Percentiles rank a stretch among this genome's conserved stretches.
Evolutionary conservation across 179 eudicot genomes (phyloP).

Genomic region (Silene coronaria): DNA sequence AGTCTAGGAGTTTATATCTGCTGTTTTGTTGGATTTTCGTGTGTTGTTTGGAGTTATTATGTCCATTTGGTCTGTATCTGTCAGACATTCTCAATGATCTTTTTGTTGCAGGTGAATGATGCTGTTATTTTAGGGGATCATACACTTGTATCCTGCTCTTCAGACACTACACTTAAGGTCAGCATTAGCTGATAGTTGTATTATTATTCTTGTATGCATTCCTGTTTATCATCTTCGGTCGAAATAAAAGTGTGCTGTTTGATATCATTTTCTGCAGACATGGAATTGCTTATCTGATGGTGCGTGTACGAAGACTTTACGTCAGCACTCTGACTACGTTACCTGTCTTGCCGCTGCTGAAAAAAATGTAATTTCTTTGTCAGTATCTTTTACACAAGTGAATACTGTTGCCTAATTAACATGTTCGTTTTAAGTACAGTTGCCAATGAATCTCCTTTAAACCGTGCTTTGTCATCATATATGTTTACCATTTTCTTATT

Average conservation of each 20-base stretch:
- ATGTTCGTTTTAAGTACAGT: constrained; percentile 8
- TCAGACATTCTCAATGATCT: constrained; percentile 10
- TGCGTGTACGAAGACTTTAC: constrained; percentile 67
- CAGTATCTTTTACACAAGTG: background rate
- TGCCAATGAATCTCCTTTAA: constrained; percentile 10
- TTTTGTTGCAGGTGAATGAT: constrained; percentile 78
- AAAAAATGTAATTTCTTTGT: constrained; percentile 60
- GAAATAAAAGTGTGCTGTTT: constrained; percentile 2
- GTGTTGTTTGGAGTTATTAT: background rate
- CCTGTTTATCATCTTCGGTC: background rate
- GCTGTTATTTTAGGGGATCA: constrained; percentile 75
- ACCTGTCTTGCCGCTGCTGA: constrained; percentile 89
- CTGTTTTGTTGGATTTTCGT: background rate
- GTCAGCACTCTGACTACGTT: constrained; percentile 93
- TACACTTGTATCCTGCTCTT: constrained; percentile 92
- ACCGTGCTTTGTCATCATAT: constrained; percentile 2
- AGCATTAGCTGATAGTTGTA: constrained; percentile 6
- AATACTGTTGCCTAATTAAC: background rate
- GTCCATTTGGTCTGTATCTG: background rate
- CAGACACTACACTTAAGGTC: constrained; percentile 94
- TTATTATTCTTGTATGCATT: background rate
- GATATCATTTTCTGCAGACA: constrained; percentile 40
- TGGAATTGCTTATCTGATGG: constrained; percentile 91
- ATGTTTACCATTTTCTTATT: constrained; percentile 22
- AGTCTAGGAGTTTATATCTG: background rate